Conservation (phyloP, 2,329 filamentous ascomycete species). For the Pyrenochaeta sp. region DNA sequence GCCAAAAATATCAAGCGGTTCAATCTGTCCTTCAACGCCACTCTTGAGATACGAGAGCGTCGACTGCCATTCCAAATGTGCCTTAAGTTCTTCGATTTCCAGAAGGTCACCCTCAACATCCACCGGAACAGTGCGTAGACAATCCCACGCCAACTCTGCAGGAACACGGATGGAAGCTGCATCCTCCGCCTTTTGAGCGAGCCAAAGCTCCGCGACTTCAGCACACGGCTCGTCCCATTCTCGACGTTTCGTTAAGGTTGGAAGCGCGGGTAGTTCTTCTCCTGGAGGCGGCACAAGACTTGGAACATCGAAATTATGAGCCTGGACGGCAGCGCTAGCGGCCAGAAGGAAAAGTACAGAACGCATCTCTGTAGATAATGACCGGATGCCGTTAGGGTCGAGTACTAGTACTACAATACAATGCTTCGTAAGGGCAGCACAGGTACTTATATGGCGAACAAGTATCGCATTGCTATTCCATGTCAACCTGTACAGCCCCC, state of each 20-base stretch:
- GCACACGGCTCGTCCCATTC: background rate
- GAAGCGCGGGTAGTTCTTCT: background rate
- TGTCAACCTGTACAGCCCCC: background rate
- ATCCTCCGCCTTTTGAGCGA: background rate
- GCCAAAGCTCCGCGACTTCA: conserved; percentile 3
- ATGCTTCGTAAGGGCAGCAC: background rate
- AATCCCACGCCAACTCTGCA: conserved; percentile 22
- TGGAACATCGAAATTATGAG: background rate
- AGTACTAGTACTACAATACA: background rate
- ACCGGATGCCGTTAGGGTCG: background rate
- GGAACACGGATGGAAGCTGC: conserved; percentile 3
- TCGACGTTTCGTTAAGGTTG: background rate
- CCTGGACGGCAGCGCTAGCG: background rate
- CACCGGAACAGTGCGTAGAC: conserved; percentile 31
- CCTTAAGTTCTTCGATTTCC: conserved; percentile 27
- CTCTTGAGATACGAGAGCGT: conserved; percentile 38
- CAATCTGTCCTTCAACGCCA: conserved; percentile 29
- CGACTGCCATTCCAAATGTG: conserved; percentile 36
- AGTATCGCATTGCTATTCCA: background rate
- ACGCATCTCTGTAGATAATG: background rate
- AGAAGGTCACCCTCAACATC: conserved; percentile 20
- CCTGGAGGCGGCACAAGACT: background rate
- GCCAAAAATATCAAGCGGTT: conserved; percentile 36
- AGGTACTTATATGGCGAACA: background rate
- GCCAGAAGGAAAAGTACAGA: background rate